Percentiles rank a stretch among this genome's conserved stretches.
Evolutionary conservation across 805 yeast genomes (phyloP).

Genomic region (Metschnikowia arizonensis): DNA sequence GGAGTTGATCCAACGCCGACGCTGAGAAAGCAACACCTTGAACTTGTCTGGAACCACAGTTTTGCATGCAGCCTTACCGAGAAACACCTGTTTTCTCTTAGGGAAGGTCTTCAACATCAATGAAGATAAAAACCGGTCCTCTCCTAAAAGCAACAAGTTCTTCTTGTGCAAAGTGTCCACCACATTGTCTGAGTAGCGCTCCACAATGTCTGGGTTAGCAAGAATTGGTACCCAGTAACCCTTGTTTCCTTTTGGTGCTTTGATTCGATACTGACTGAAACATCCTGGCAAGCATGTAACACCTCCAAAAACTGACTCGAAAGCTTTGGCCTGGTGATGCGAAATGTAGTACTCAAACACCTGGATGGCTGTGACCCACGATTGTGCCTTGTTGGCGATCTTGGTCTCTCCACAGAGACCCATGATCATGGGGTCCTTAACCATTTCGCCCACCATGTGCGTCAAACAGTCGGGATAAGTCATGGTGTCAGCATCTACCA

Average conservation of each 20-base stretch:
- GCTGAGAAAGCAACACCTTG: constrained; percentile 76
- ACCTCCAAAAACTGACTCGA: constrained; percentile 91
- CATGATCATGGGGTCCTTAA: constrained; percentile 80
- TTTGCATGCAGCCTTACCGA: constrained; percentile 88
- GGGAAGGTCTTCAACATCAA: constrained; percentile 88
- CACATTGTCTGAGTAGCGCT: constrained; percentile 82
- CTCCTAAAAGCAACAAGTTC: constrained; percentile 81
- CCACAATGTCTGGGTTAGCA: constrained; percentile 91
- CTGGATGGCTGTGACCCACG: constrained; percentile 92
- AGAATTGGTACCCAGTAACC: constrained; percentile 88
- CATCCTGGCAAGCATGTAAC: constrained; percentile 96
- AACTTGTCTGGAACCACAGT: constrained; percentile 86
- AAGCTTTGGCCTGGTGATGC: constrained; percentile 91
- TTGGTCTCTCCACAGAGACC: constrained; percentile 95
- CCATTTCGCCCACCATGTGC: constrained; percentile 88
- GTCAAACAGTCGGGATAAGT: constrained; percentile 83
- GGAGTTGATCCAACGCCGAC: constrained; percentile 96
- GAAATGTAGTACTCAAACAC: constrained; percentile 91
- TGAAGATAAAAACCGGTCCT: constrained; percentile 81
- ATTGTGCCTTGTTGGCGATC: constrained; percentile 72
- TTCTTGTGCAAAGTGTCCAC: constrained; percentile 81
- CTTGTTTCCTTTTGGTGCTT: constrained; percentile 71
- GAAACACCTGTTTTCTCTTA: constrained; percentile 78
- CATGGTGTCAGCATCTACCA: constrained; percentile 95
- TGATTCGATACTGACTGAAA: constrained; percentile 87